Evolutionary conservation across 768 basidiomycete species (phyloP), one percentile per base, ranked within the genome.

Genomic region (Trametes cingulata): DNA sequence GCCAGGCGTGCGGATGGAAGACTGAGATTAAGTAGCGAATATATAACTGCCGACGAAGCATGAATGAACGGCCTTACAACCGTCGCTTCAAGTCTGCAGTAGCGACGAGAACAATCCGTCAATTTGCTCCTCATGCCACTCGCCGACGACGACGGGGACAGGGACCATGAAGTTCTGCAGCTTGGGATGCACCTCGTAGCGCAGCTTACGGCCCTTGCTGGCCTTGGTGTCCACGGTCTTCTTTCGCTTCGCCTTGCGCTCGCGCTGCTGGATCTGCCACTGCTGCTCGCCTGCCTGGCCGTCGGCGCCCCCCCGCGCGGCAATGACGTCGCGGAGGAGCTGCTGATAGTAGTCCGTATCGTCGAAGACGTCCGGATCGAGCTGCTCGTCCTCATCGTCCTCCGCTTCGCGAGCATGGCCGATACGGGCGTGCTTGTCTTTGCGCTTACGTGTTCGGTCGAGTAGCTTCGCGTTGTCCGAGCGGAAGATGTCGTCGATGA

Each of bases 151-250:
- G 19, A 65, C 64, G 7, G 84, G 82, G 13, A 95, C 86, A 6
- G 96, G 96, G 1, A 95, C 92, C 90, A 96, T 96, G 71, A 98
- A 98, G 73, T 95, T 94, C 72, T 95, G 92, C 50, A 97, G 77
- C 76, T 97, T 98, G 68, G 98, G 95, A 69, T 98, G 97, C 1
- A 92, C 86, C 64, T 96, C 90, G 72, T 94, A 97, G 86, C 95
- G 82, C 62, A 99, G 75, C 73, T 95, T 96, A 58, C 96, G 80
- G 5, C 97, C 97, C 76, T 98, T 98, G 75, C 90, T 94, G 9
- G 94, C 96, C 66, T 89, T 93, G 0, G 94, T 93, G 71, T 99
- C 96, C n/a, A 96, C 92, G 35, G 71, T 73, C 52, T 79, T 75
- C 70, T 87, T 91, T 73, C 89, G 90, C 77, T 88, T 88, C 22